Conservation (phyloP, 2,329 filamentous ascomycete genomes). For the Diplodia seriata region DNA sequence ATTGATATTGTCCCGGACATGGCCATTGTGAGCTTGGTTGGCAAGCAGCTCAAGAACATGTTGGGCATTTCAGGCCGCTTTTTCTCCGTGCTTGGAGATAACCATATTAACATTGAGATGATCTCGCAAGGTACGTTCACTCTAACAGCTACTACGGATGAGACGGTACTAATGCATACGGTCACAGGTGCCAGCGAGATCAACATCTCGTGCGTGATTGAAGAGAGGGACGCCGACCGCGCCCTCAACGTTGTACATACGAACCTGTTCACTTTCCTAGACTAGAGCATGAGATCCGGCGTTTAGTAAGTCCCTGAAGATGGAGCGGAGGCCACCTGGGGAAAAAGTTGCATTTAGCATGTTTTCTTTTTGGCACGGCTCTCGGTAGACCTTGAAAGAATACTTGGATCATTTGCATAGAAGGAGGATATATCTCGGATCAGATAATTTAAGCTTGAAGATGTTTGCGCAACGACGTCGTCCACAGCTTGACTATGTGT, state of each 20-base stretch:
- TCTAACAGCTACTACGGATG: slow-evolving; percentile 36
- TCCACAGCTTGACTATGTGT: not conserved
- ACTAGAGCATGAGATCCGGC: slow-evolving; percentile 54
- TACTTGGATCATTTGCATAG: not conserved
- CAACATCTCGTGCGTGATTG: slow-evolving; percentile 98
- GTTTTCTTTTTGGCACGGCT: slow-evolving; percentile 9
- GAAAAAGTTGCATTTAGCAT: slow-evolving; percentile 18
- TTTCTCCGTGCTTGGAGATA: slow-evolving; percentile 92
- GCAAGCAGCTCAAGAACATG: slow-evolving; percentile 98
- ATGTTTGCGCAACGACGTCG: not conserved
- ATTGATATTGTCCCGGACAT: slow-evolving; percentile 90
- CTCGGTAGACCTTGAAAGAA: not conserved
- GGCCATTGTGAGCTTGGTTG: slow-evolving; percentile 94
- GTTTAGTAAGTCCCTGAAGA: slow-evolving; percentile 6
- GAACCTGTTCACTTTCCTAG: slow-evolving; percentile 93
- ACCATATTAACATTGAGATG: slow-evolving; percentile 98
- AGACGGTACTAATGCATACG: not conserved
- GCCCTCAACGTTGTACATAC: slow-evolving; percentile 97
- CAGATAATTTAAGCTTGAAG: slow-evolving; percentile 3
- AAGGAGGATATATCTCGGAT: not conserved
- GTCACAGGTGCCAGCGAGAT: slow-evolving; percentile 91
- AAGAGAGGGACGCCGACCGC: slow-evolving; percentile 85
- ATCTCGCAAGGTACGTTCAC: slow-evolving; percentile 85
- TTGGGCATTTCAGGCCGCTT: slow-evolving; percentile 87
- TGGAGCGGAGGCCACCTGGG: slow-evolving; percentile 3